These are phyloP conservation scores for Cercis canadensis DNA, from an alignment of 306 rosid genomes.

Conservation along the genomic window DNA sequence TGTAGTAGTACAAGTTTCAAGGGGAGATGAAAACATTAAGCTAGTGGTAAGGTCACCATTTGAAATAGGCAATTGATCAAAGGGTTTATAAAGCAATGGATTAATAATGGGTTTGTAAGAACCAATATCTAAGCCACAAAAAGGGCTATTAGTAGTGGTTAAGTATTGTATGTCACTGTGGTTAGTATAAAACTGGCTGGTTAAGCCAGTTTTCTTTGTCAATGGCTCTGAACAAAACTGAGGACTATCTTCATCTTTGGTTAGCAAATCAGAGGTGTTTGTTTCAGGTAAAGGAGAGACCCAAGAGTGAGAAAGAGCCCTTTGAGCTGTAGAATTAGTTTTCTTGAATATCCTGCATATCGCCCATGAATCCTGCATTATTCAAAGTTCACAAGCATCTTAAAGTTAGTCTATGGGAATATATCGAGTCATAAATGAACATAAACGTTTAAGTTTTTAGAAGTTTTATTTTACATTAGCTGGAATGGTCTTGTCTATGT, in stretches of 20 bases:
- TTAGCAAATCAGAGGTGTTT: slow-evolving; percentile 46
- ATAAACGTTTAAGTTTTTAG: background rate
- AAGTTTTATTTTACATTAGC: slow-evolving; percentile 57
- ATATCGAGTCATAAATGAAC: background rate
- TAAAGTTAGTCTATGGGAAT: background rate
- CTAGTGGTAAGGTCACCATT: slow-evolving; percentile 47
- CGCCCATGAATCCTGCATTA: slow-evolving; percentile 88
- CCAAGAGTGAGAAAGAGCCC: slow-evolving; percentile 83
- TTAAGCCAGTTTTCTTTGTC: slow-evolving; percentile 48
- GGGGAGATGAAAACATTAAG: slow-evolving; percentile 52
- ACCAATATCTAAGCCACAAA: slow-evolving; percentile 50
- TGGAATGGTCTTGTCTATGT: slow-evolving; percentile 61
- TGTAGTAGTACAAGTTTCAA: slow-evolving; percentile 33
- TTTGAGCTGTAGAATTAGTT: slow-evolving; percentile 74
- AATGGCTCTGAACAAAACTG: slow-evolving; percentile 52
- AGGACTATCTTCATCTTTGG: slow-evolving; percentile 36
- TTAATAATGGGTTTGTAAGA: slow-evolving; percentile 54
- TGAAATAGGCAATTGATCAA: slow-evolving; percentile 50
- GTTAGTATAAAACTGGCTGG: slow-evolving; percentile 46
- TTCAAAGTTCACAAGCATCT: slow-evolving; percentile 13
- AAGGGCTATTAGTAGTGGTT: background rate
- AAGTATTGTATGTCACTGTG: slow-evolving; percentile 45
- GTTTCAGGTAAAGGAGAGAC: slow-evolving; percentile 61
- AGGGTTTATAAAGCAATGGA: slow-evolving; percentile 46
- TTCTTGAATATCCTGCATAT: slow-evolving; percentile 97